Conservation (phyloP, 768 basidiomycete species). For the Pleurotus pulmonarius region DNA sequence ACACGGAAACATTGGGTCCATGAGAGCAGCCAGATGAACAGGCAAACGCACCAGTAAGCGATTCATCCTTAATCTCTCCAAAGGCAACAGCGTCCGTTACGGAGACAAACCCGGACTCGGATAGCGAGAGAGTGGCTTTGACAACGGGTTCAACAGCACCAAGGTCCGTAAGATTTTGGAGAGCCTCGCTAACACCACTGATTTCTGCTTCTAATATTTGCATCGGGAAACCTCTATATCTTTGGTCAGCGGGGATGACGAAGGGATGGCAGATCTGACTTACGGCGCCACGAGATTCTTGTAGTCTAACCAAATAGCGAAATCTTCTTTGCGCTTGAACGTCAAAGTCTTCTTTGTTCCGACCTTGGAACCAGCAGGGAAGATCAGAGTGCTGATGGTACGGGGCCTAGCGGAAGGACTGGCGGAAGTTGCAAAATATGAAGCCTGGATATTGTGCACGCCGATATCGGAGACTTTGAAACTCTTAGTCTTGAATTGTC, state of each 20-base stretch:
- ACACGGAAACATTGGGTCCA: slow-evolving; percentile 7
- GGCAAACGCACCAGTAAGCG: slow-evolving; percentile 54
- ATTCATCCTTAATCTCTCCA: slow-evolving; percentile 81
- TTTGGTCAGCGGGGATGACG: not conserved
- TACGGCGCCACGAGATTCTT: slow-evolving; percentile 60
- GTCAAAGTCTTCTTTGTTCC: slow-evolving; percentile 85
- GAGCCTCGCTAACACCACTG: slow-evolving; percentile 67
- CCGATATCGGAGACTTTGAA: slow-evolving; percentile 79
- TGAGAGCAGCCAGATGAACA: not conserved
- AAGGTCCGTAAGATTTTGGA: slow-evolving; percentile 79
- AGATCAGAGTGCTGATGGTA: slow-evolving; percentile 72
- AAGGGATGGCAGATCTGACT: slow-evolving; percentile 21
- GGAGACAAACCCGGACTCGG: slow-evolving; percentile 83
- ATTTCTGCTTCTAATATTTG: slow-evolving; percentile 74
- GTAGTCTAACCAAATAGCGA: slow-evolving; percentile 76
- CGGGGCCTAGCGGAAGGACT: slow-evolving; percentile 48
- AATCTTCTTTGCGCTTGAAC: slow-evolving; percentile 83
- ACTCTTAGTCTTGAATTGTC: slow-evolving; percentile 94
- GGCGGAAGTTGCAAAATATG: slow-evolving; percentile 65
- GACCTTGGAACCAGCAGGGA: slow-evolving; percentile 71
- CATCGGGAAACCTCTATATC: slow-evolving; percentile 62
- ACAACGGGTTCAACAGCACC: slow-evolving; percentile 81
- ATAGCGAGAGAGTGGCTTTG: slow-evolving; percentile 79
- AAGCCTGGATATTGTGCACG: slow-evolving; percentile 73
- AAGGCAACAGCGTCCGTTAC: slow-evolving; percentile 76